Evolutionary conservation across 1,284 basidiomycete genomes (phyloP).

Genomic region (Rhodofomes roseus): DNA sequence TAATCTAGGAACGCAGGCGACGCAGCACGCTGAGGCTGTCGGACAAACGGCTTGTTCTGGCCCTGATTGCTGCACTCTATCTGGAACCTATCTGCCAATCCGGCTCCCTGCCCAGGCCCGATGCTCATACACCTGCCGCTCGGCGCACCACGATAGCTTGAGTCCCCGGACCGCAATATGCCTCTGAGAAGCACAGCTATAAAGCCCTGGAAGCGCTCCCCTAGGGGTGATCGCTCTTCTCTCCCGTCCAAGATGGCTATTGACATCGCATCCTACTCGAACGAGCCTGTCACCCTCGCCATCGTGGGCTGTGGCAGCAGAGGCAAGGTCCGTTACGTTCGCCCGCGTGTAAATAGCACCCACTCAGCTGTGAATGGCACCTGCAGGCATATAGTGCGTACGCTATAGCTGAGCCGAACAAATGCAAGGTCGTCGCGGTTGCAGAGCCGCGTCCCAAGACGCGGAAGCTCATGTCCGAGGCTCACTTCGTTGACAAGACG

Average conservation of each 20-base stretch:
- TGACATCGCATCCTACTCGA: constrained; percentile 14
- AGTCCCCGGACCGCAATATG: neutral
- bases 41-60: neutral
- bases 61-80: constrained; percentile 3
- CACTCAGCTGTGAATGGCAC: neutral
- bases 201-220: neutral
- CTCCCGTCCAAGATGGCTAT: constrained; percentile 22
- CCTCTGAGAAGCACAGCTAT: neutral
- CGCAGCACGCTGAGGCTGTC: neutral
- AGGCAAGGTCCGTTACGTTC: constrained; percentile 48
- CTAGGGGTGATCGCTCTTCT: neutral
- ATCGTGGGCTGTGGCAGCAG: constrained; percentile 79
- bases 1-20: neutral
- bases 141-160: neutral
- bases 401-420: constrained; percentile 53
- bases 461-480: constrained; percentile 49
- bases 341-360: neutral
- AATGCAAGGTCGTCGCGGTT: constrained; percentile 75
- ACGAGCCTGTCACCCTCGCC: constrained; percentile 41
- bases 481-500: constrained; percentile 56
- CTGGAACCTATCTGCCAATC: neutral
- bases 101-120: neutral
- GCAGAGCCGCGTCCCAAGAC: constrained; percentile 77
- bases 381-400: constrained; percentile 70
- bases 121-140: neutral